Evolutionary conservation across 208 protist species (phyloP), one percentile per base, ranked within the genome.

Genomic region (Leishmania gerbilli): DNA sequence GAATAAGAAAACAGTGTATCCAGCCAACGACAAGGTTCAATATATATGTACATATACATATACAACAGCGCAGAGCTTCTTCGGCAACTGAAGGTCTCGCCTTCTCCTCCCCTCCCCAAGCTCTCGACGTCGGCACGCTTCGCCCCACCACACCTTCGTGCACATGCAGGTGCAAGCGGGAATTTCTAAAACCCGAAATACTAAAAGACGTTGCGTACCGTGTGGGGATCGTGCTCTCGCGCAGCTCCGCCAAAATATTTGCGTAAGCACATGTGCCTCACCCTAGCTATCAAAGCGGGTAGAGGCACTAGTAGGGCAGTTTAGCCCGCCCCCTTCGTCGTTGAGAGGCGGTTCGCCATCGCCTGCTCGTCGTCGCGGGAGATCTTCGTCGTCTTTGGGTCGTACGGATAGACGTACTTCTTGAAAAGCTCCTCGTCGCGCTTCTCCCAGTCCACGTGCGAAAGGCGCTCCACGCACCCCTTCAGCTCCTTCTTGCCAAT

Each of bases 391-490:
- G 74, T 86, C 86, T 92, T 93, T 4, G 92, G 92, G 79, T 95
- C 94, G 80, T 94, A 88, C n/a, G 92, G 92, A 64, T 95, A 95
- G 40, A 97, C 92, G 76, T 95, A 87, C 89, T 97, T 97, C 76
- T 95, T 84, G 78, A 96, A 97, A 31, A 97, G 87, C 81, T 93
- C 90, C 84, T 96, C 90, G 68, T 97, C 94, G 5, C 88, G 82
- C 84, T 92, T 93, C 76, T 88, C 94, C 77, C 88, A 95, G 77
- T 97, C 92, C 11, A 95, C 89, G 71, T 91, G 85, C 58, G 84
- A 96, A 13, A 97, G 89, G 15, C 94, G 92, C 17, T 93, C 79
- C 69, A 93, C 91, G 42, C 87, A 92, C 72, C 87, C 90, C 74
- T 92, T 84, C 53, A 97, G 86, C 75, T 95, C 77, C 37, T 81